A percentile compares a stretch with the other conserved stretches of the same genome.
Conservation (phyloP, 176 grass and related monocot species). For the Eragrostis curvula region DNA sequence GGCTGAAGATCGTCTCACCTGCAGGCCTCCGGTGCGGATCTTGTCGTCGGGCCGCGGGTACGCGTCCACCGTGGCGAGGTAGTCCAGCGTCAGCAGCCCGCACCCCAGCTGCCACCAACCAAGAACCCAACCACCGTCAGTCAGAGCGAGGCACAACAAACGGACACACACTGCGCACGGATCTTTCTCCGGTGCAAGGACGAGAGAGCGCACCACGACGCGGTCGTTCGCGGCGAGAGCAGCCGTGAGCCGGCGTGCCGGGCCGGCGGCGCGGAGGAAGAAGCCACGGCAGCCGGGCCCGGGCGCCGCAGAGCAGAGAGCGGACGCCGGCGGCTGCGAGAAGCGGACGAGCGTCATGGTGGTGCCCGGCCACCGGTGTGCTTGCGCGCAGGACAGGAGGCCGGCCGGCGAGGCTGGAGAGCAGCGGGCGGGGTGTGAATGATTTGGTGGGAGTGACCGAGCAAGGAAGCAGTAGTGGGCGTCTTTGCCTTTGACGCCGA, state of each 20-base stretch:
- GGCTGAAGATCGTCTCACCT: constrained; percentile 22
- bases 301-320: background rate
- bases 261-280: background rate
- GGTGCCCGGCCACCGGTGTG: too few relatives aligned
- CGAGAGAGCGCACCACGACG: background rate
- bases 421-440: background rate
- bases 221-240: background rate
- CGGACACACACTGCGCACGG: background rate
- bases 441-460: background rate
- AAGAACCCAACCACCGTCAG: background rate
- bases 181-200: background rate
- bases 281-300: background rate
- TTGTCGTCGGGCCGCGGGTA: constrained; percentile 63
- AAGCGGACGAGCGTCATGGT: background rate
- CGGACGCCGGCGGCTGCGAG: background rate
- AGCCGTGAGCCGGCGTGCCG: background rate
- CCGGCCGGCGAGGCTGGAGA: background rate
- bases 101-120: constrained; percentile 45
- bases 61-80: constrained; percentile 55
- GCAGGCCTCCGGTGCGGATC: constrained; percentile 54
- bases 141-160: background rate
- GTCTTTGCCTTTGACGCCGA: background rate
- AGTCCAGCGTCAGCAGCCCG: constrained; percentile 57
- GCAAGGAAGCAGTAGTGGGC: background rate
- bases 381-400: too few relatives aligned